These are phyloP conservation scores for Sphaerostilbella broomeana DNA, from an alignment of 2,329 filamentous ascomycete species.

Conservation along the genomic window DNA sequence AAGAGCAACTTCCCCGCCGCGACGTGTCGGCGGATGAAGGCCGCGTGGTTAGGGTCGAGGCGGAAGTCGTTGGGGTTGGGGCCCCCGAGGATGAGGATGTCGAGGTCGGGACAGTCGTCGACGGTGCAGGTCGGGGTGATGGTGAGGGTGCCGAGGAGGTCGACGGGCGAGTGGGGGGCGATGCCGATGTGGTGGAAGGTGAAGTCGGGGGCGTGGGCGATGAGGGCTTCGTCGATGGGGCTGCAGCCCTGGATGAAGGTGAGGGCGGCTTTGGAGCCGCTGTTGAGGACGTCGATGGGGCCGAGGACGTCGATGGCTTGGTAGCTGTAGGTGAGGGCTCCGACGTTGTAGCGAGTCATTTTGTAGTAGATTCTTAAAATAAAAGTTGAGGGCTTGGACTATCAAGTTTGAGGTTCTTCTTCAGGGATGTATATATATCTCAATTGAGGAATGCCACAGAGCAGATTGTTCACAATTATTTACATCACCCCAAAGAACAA, in stretches of 20 bases:
- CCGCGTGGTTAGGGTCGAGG: slow-evolving; percentile 23
- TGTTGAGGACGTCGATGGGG: slow-evolving; percentile 26
- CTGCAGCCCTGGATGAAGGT: slow-evolving; percentile 7
- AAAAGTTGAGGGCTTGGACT: too few species aligned
- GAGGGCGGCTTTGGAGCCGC: slow-evolving; percentile 18
- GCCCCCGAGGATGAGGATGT: slow-evolving; percentile 31
- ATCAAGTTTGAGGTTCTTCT: too few species aligned
- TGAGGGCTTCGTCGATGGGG: slow-evolving; percentile 16
- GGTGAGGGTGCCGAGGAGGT: slow-evolving; percentile 11
- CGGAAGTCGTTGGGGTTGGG: slow-evolving; percentile 22
- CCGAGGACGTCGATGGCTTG: slow-evolving; percentile 29
- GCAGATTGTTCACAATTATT: too few species aligned
- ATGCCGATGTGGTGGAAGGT: slow-evolving; percentile 30
- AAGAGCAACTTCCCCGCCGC: slow-evolving; percentile 30
- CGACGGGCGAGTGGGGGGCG: slow-evolving; percentile 22
- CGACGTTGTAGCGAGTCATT: slow-evolving; percentile 23
- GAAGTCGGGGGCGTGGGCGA: slow-evolving; percentile 24
- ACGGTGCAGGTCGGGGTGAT: slow-evolving; percentile 26
- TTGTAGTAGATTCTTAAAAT: too few species aligned
- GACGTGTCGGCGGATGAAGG: slow-evolving; percentile 30
- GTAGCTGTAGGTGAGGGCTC: slow-evolving; percentile 24
- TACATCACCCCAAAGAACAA: too few species aligned
- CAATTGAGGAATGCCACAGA: too few species aligned
- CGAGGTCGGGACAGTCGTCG: slow-evolving; percentile 31
- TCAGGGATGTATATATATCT: too few species aligned